These are phyloP conservation scores for Teunomyces funiuensis DNA, from an alignment of 805 yeast species.

Conservation along the genomic window DNA sequence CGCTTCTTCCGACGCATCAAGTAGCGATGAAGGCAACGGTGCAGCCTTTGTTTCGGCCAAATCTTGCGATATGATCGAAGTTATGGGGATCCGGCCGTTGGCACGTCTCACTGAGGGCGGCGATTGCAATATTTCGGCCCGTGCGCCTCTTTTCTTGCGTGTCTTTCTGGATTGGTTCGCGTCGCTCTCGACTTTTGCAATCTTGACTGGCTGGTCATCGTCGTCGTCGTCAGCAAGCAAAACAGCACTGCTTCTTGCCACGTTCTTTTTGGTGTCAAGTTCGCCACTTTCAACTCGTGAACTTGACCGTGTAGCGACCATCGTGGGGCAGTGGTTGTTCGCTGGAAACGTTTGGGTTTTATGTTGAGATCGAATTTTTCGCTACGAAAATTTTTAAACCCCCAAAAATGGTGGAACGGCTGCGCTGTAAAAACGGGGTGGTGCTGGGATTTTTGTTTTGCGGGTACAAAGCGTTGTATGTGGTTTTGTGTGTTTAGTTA, in stretches of 20 bases:
- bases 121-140: background rate
- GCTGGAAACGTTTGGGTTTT: background rate
- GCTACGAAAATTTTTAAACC: background rate
- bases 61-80: constrained; percentile 6
- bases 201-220: background rate
- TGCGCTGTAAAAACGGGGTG: background rate
- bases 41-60: background rate
- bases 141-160: background rate
- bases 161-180: background rate
- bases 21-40: background rate
- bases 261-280: background rate
- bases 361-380: background rate
- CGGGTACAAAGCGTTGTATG: no score
- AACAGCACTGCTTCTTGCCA: background rate
- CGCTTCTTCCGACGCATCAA: background rate
- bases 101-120: background rate
- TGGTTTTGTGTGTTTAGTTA: no score
- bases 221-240: background rate
- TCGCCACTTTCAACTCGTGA: background rate
- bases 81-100: constrained; percentile 6
- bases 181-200: background rate
- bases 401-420: background rate
- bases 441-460: no score
- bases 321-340: background rate
- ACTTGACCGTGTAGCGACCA: constrained; percentile 6